A percentile compares a stretch with the other conserved stretches of the same genome.
Conservation (phyloP, 192 early-diverging fungal genomes). For the Mortierella claussenii region DNA sequence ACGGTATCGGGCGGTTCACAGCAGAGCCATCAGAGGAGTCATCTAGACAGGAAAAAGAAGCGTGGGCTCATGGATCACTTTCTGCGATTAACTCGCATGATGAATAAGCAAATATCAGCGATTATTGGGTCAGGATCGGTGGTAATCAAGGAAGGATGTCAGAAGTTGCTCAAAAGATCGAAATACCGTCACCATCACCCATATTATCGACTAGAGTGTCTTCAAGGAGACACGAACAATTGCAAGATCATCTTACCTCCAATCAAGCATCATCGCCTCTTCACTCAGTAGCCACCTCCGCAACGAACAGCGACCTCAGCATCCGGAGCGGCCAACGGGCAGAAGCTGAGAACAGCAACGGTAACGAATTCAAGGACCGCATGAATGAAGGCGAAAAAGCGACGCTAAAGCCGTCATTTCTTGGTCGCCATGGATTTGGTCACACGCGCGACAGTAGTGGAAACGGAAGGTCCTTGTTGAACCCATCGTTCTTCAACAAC, state of each 20-base stretch:
- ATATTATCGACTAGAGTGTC: no score
- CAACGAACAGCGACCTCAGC: slow-evolving; percentile 21
- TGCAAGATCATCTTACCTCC: neutral
- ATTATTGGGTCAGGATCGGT: no score
- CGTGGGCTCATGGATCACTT: slow-evolving; percentile 22
- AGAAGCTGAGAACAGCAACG: neutral
- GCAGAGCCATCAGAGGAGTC: neutral
- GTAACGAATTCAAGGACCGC: no score
- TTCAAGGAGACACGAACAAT: no score
- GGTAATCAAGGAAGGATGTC: no score
- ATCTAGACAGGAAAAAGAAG: slow-evolving; percentile 12
- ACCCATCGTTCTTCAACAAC: neutral
- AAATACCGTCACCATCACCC: no score
- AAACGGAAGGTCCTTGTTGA: neutral
- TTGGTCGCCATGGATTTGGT: neutral
- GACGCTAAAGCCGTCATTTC: neutral
- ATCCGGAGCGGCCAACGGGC: slow-evolving; percentile 5
- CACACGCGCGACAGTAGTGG: neutral
- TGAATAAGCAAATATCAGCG: no score
- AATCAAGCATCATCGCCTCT: neutral
- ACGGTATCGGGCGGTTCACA: neutral
- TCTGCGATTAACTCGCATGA: slow-evolving; percentile 13
- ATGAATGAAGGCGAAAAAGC: slow-evolving; percentile 1
- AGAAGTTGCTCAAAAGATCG: no score
- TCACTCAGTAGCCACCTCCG: neutral